phyloP scores from a whole-genome alignment of 805 yeast species.

The Ascoidea tarda region DNA sequence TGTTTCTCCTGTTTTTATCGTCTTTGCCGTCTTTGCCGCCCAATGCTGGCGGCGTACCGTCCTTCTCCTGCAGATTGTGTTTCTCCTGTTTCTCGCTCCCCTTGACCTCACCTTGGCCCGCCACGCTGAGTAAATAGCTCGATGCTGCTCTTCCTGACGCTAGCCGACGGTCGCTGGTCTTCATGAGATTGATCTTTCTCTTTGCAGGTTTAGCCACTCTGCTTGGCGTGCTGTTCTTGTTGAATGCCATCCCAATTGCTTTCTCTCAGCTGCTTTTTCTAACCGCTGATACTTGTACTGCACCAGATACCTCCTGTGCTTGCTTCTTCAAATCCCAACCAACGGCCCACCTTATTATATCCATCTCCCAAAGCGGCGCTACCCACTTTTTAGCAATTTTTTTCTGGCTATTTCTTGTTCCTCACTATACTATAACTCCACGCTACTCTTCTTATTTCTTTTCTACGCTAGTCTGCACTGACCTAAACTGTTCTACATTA shows the following conservation, averaged over 20 bases:
- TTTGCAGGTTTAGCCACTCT: background rate
- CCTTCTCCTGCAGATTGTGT: constrained; percentile 8
- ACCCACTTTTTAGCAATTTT: background rate
- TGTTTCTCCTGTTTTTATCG: constrained; percentile 8
- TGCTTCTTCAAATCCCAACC: no score
- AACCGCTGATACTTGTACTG: no score
- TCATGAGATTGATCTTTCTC: background rate
- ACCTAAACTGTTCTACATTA: background rate
- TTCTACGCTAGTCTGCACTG: background rate
- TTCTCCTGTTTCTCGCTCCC: background rate
- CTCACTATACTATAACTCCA: background rate
- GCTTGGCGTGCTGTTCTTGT: no score
- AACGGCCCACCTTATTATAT: background rate
- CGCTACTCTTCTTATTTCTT: background rate
- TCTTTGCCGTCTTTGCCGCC: constrained; percentile 7
- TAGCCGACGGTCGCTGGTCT: constrained; percentile 35
- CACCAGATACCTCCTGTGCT: no score
- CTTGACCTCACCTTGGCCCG: no score
- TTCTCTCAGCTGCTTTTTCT: no score
- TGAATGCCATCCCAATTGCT: no score
- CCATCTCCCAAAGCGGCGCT: background rate
- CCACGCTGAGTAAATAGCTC: constrained; percentile 22
- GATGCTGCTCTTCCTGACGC: constrained; percentile 40
- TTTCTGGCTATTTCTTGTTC: background rate
- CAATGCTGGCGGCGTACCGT: no score